These are phyloP conservation scores for Phytopythium montanum DNA, from an alignment of 352 stramenopile species.

Conservation along the genomic window DNA sequence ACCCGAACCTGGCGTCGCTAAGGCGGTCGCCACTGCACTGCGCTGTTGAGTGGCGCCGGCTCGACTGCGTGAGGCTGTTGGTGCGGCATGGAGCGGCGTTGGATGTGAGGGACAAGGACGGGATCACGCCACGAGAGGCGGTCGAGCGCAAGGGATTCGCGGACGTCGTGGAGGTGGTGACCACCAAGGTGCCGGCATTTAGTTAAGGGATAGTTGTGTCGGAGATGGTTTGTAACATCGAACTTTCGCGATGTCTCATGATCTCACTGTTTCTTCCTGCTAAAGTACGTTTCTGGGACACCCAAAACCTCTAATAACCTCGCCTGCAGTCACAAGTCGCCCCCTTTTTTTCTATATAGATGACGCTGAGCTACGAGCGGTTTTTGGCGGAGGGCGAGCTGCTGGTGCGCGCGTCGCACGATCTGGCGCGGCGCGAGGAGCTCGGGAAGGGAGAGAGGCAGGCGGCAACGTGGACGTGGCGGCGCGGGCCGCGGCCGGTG, in stretches of 20 bases:
- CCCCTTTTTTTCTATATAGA: no score
- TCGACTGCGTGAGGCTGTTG: constrained; percentile 55
- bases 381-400: constrained; percentile 46
- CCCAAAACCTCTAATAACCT: no score
- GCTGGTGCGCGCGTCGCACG: constrained; percentile 38
- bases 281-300: no score
- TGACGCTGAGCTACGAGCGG: constrained; percentile 34
- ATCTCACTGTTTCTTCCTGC: no score
- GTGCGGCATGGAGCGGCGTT: constrained; percentile 31
- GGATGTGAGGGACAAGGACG: constrained; percentile 38
- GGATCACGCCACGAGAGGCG: constrained; percentile 27
- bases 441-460: background rate
- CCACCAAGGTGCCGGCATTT: no score
- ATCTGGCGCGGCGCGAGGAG: constrained; percentile 12
- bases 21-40: constrained; percentile 70
- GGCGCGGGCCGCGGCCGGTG: constrained; percentile 44
- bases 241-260: no score
- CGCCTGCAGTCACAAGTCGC: no score
- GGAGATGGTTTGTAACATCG: no score
- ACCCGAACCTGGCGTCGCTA: constrained; percentile 57
- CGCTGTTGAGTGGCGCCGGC: constrained; percentile 67
- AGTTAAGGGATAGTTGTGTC: no score
- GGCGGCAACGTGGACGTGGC: constrained; percentile 54
- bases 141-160: no score
- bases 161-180: no score